Conservation (phyloP, 2,329 filamentous ascomycete species). For the Lachnellula subtilissima region DNA sequence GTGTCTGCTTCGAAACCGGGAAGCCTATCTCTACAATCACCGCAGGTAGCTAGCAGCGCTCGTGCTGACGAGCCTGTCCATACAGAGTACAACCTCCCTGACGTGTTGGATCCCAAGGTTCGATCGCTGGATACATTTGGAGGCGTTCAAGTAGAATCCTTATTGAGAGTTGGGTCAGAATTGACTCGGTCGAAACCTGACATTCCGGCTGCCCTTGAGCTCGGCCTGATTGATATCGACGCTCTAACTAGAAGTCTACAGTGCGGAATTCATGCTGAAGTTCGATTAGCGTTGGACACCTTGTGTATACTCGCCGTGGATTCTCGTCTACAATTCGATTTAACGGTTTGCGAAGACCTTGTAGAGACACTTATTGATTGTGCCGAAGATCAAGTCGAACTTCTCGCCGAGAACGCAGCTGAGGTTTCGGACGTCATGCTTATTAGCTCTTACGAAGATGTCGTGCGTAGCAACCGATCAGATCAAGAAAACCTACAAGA, state of each 20-base stretch:
- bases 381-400: constrained; percentile 80
- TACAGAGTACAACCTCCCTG: constrained; percentile 21
- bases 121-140: constrained; percentile 59
- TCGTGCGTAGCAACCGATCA: constrained; percentile 69
- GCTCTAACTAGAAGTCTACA: constrained; percentile 86
- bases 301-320: constrained; percentile 63
- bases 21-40: constrained; percentile 23
- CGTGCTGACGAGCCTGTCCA: constrained; percentile 4
- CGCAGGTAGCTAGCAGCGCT: constrained; percentile 17
- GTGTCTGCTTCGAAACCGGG: constrained; percentile 30
- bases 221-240: constrained; percentile 85
- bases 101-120: constrained; percentile 50
- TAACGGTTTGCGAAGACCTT: constrained; percentile 79
- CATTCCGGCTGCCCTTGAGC: constrained; percentile 67
- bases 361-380: constrained; percentile 86
- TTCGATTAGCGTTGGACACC: constrained; percentile 84
- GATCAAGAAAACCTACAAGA: constrained; percentile 72
- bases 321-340: constrained; percentile 54
- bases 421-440: constrained; percentile 85
- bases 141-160: constrained; percentile 63
- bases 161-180: constrained; percentile 53
- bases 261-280: constrained; percentile 82
- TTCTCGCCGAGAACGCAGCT: constrained; percentile 76
- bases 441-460: constrained; percentile 80
- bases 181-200: constrained; percentile 67